Percentiles rank a stretch among this genome's conserved stretches.
Evolutionary conservation across 2,329 filamentous ascomycete species (phyloP).

Genomic region (Monosporascus sp.): DNA sequence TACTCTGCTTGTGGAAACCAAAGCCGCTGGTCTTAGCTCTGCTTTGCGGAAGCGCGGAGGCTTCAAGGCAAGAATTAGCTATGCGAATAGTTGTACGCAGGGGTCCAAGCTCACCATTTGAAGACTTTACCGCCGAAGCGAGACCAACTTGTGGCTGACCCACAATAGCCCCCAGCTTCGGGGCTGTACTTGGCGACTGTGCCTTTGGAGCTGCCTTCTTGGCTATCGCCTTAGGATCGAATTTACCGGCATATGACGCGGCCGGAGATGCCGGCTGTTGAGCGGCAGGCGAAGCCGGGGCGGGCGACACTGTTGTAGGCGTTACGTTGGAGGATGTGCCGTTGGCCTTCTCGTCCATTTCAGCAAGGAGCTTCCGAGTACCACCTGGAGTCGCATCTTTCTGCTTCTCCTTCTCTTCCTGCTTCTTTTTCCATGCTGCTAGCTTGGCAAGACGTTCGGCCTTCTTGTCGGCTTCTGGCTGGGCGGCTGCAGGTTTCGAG

Average conservation of each 20-base stretch:
- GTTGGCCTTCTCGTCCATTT: conserved; percentile 67
- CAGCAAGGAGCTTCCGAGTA: conserved; percentile 62
- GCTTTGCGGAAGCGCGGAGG: conserved; percentile 59
- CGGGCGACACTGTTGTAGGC: conserved; percentile 42
- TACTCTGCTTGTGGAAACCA: conserved; percentile 66
- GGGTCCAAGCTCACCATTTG: conserved; percentile 29
- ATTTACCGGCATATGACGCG: conserved; percentile 68
- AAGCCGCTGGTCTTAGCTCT: conserved; percentile 77
- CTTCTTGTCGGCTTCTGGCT: conserved; percentile 70
- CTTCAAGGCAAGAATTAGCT: conserved; percentile 26
- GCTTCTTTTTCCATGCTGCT: conserved; percentile 89
- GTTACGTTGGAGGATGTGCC: conserved; percentile 41
- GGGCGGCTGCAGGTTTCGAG: conserved; percentile 43
- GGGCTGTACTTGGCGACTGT: conserved; percentile 49
- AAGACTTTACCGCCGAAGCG: conserved; percentile 26
- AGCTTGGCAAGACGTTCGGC: conserved; percentile 76
- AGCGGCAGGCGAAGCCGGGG: conserved; percentile 45
- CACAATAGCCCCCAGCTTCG: conserved; percentile 46
- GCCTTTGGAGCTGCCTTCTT: conserved; percentile 66
- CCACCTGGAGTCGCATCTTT: conserved; percentile 62
- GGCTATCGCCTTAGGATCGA: conserved; percentile 79
- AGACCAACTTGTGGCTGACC: conserved; percentile 32
- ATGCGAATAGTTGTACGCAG: neutral
- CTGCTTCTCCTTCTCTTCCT: conserved; percentile 71
- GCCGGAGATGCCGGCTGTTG: conserved; percentile 46